phyloP scores from a whole-genome alignment of 78 protist genomes.

The Dictyostelium firmibasis region DNA sequence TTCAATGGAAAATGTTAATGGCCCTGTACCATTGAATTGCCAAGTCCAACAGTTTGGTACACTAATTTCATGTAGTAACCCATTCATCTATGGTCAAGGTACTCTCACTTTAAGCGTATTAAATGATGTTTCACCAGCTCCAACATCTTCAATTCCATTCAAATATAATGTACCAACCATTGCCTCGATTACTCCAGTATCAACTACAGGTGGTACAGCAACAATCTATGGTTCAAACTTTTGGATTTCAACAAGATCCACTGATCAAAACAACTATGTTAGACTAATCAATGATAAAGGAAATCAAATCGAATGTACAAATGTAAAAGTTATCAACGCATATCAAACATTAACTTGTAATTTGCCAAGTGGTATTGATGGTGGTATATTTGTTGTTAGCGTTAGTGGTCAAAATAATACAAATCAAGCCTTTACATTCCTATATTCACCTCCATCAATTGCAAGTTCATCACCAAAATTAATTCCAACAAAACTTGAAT shows the following conservation, averaged over 20 bases:
- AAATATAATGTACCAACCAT: neutral
- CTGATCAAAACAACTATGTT: neutral
- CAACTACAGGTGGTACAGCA: conserved; percentile 32
- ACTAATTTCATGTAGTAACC: conserved; percentile 17
- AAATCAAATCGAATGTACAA: neutral
- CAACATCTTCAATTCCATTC: neutral
- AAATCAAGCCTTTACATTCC: neutral
- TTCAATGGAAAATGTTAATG: neutral
- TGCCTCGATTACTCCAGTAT: neutral
- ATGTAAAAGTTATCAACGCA: neutral
- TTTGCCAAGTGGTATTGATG: conserved; percentile 1
- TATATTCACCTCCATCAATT: neutral
- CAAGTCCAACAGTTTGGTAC: neutral
- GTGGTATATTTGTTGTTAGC: neutral
- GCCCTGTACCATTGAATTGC: neutral
- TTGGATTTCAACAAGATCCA: neutral
- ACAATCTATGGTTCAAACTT: conserved; percentile 28
- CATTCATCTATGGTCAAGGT: conserved; percentile 35
- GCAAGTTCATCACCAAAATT: neutral
- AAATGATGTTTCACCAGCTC: neutral
- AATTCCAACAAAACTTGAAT: neutral
- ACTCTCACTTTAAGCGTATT: neutral
- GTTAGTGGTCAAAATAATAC: neutral
- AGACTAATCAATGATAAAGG: neutral
- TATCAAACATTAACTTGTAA: neutral